phyloP scores from a whole-genome alignment of 331 rosid species.

The Erythrophleum ivorense region DNA sequence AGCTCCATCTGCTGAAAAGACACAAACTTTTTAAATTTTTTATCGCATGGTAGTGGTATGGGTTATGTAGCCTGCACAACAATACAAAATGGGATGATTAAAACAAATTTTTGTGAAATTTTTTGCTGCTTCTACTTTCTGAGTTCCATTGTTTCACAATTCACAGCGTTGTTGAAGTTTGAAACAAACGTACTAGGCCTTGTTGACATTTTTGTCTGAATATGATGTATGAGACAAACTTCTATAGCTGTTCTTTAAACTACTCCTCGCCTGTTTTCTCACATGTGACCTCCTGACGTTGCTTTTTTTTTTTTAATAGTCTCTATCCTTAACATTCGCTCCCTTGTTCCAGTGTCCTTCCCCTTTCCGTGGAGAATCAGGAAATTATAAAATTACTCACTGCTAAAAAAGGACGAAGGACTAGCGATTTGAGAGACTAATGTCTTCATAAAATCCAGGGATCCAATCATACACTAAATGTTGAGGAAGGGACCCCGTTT shows the following conservation, averaged over 20 bases:
- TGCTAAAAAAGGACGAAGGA: no score
- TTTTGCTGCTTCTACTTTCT: conserved; percentile 20
- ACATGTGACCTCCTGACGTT: conserved; percentile 46
- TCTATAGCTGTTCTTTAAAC: conserved; percentile 59
- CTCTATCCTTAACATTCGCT: background rate
- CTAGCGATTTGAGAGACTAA: no score
- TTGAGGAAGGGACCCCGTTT: background rate
- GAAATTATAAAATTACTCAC: background rate
- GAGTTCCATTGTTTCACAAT: conserved; percentile 14
- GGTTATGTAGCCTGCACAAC: no score
- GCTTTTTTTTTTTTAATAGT: background rate
- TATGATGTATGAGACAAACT: background rate
- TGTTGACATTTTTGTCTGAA: background rate
- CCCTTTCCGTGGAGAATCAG: background rate
- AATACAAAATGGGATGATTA: background rate
- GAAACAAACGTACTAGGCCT: conserved; percentile 13
- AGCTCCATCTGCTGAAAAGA: background rate
- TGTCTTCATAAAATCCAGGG: background rate
- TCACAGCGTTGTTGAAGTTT: conserved; percentile 27
- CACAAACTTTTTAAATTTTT: background rate
- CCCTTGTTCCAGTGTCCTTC: background rate
- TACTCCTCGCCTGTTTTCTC: conserved; percentile 57
- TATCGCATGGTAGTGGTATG: no score
- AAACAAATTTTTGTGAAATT: conserved; percentile 29
- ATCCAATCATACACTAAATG: background rate